Conservation (phyloP, 768 basidiomycete genomes). For the Boletus rex-veris region DNA sequence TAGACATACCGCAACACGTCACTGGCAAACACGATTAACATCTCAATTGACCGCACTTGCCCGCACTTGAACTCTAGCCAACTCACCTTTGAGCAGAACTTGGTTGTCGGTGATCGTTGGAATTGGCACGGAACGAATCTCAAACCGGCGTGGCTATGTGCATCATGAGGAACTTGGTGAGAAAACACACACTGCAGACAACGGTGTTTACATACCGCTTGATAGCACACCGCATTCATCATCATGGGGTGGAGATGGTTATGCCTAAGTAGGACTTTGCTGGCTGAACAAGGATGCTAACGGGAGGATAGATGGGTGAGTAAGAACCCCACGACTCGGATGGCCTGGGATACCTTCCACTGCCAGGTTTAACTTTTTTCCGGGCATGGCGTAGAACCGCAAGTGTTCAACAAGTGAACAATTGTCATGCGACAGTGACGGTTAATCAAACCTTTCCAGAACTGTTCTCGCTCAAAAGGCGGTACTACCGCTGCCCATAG, state of each 20-base stretch:
- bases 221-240: slow-evolving; percentile 52
- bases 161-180: neutral
- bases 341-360: slow-evolving; percentile 13
- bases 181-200: neutral
- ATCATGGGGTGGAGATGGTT: slow-evolving; percentile 1
- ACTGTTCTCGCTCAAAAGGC: too few relatives aligned
- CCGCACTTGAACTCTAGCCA: too few relatives aligned
- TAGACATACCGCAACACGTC: slow-evolving; percentile 36
- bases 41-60: neutral
- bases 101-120: slow-evolving; percentile 53
- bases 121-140: slow-evolving; percentile 49
- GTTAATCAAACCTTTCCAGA: too few relatives aligned
- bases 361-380: neutral
- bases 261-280: neutral
- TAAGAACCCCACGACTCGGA: neutral
- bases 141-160: slow-evolving; percentile 46
- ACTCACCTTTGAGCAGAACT: slow-evolving; percentile 56
- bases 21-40: slow-evolving; percentile 25
- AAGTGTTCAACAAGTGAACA: too few relatives aligned
- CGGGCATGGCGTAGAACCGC: too few relatives aligned
- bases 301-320: neutral
- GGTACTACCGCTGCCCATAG: too few relatives aligned
- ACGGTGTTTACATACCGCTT: slow-evolving; percentile 28
- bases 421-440: too few relatives aligned
- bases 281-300: neutral